Conservation (phyloP, 2,329 filamentous ascomycete species). For the Thielaviopsis ethacetica region DNA sequence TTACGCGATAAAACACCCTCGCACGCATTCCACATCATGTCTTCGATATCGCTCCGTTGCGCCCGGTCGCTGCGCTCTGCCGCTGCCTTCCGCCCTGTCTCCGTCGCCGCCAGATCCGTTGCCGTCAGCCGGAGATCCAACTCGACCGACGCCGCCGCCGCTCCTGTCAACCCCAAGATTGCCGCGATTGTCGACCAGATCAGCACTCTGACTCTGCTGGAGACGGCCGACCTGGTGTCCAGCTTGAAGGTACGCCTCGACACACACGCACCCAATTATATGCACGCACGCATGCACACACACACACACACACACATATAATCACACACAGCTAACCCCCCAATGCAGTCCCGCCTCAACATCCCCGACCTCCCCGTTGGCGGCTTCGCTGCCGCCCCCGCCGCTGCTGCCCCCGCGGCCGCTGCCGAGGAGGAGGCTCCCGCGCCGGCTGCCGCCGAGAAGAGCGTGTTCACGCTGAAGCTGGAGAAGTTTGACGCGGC, state of each 20-base stretch:
- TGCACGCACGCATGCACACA: too few relatives aligned
- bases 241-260: conserved; percentile 77
- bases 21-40: conserved; percentile 4
- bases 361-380: conserved; percentile 96
- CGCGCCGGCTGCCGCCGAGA: conserved; percentile 82
- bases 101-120: conserved; percentile 31
- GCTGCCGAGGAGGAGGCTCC: conserved; percentile 59
- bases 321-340: neutral
- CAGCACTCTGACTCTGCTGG: conserved; percentile 89
- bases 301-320: neutral
- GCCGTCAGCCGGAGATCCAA: conserved; percentile 58
- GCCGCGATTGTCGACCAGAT: conserved; percentile 93
- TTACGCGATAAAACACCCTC: neutral
- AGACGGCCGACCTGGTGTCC: conserved; percentile 91
- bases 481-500: conserved; percentile 74
- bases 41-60: conserved; percentile 10
- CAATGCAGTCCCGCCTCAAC: conserved; percentile 42
- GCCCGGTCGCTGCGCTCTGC: conserved; percentile 24
- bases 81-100: conserved; percentile 27
- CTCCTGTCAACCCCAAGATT: conserved; percentile 73
- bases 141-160: conserved; percentile 52
- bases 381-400: conserved; percentile 60
- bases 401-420: conserved; percentile 40
- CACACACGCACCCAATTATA: too few relatives aligned
- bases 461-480: conserved; percentile 92